phyloP scores from a whole-genome alignment of 768 basidiomycete species.

The Podaxis mareebaensis region DNA sequence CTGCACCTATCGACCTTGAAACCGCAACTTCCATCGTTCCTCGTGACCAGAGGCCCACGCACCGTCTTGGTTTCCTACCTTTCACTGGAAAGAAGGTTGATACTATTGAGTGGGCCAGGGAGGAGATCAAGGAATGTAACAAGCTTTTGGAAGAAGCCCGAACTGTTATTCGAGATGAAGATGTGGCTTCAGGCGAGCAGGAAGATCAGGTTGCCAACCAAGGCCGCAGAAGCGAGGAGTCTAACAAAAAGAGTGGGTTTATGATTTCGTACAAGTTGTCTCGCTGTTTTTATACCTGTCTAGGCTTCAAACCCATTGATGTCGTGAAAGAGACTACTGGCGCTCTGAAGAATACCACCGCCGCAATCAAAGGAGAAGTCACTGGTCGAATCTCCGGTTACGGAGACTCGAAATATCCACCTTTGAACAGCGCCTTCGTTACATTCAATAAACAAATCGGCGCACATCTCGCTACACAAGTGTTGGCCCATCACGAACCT shows the following conservation, averaged over 20 bases:
- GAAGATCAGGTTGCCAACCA: background rate
- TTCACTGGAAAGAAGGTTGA: slow-evolving; percentile 89
- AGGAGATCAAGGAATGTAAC: slow-evolving; percentile 65
- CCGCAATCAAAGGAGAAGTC: slow-evolving; percentile 20
- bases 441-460: slow-evolving; percentile 92
- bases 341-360: slow-evolving; percentile 20
- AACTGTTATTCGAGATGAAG: slow-evolving; percentile 32
- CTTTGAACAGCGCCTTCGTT: slow-evolving; percentile 77
- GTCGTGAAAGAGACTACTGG: slow-evolving; percentile 19
- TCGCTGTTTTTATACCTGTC: background rate
- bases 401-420: slow-evolving; percentile 44
- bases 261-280: background rate
- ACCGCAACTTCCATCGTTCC: slow-evolving; percentile 50
- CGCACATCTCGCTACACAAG: slow-evolving; percentile 83
- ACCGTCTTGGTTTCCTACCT: slow-evolving; percentile 62
- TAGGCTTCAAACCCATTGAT: slow-evolving; percentile 21
- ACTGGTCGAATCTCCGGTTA: slow-evolving; percentile 23
- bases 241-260: slow-evolving; percentile 1
- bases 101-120: slow-evolving; percentile 85
- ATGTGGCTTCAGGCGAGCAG: slow-evolving; percentile 14
- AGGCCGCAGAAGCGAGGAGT: background rate
- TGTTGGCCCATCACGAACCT: slow-evolving; percentile 76
- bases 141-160: slow-evolving; percentile 53
- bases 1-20: slow-evolving; percentile 23
- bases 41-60: slow-evolving; percentile 70